These are phyloP conservation scores for Eudorina sp. DNA, from an alignment of 139 green algal genomes.

Conservation along the genomic window DNA sequence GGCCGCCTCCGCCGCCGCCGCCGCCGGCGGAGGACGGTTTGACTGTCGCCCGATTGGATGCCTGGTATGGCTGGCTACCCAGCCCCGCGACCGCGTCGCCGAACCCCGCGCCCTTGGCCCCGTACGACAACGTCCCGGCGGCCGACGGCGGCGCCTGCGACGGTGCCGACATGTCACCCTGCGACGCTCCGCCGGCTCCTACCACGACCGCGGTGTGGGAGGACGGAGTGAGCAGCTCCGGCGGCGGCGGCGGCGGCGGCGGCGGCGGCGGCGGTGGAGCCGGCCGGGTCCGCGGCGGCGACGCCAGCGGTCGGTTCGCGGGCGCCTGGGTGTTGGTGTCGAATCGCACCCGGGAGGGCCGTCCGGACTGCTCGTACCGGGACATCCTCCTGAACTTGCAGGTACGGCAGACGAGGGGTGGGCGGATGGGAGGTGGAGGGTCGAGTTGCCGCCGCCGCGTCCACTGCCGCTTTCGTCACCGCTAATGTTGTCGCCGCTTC, in stretches of 20 bases:
- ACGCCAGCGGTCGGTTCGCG: neutral
- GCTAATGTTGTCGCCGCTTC: no score
- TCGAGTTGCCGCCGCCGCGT: no score
- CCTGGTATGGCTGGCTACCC: slow-evolving; percentile 42
- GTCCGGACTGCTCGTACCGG: neutral
- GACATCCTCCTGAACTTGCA: neutral
- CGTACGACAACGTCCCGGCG: neutral
- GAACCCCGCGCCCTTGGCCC: neutral
- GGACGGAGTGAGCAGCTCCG: neutral
- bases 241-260: neutral
- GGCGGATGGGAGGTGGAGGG: no score
- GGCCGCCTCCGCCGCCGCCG: neutral
- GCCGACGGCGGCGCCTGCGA: neutral
- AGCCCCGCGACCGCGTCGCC: neutral
- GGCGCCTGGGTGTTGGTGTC: slow-evolving; percentile 6
- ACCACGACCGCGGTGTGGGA: neutral
- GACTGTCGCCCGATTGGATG: slow-evolving; percentile 16
- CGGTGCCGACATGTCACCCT: neutral
- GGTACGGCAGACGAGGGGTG: neutral
- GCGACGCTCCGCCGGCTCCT: neutral
- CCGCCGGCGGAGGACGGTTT: neutral
- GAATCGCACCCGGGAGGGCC: neutral
- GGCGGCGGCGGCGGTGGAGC: neutral
- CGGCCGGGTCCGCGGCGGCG: neutral
- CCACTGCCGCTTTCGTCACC: no score